phyloP scores from a whole-genome alignment of 83 land plant species.

The Thuja plicata region DNA sequence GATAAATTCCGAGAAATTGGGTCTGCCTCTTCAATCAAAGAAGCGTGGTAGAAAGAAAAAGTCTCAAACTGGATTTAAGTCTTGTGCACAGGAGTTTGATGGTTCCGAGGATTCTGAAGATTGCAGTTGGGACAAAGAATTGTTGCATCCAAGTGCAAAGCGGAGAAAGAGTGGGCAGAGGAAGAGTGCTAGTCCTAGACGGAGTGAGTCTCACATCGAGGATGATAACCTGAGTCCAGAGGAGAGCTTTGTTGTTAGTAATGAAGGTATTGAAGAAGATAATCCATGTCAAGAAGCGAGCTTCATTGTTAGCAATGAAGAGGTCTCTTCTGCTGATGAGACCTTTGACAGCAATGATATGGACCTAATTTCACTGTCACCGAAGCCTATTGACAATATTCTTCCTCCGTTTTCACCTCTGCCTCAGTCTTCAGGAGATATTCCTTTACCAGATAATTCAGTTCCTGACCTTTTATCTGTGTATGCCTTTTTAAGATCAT shows the following conservation, averaged over 20 bases:
- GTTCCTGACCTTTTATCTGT: conserved; percentile 65
- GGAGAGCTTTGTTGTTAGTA: background rate
- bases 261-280: background rate
- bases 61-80: conserved; percentile 19
- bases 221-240: background rate
- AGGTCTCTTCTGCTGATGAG: background rate
- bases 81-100: conserved; percentile 8
- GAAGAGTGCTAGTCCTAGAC: background rate
- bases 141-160: background rate
- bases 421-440: conserved; percentile 64
- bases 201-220: background rate
- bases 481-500: conserved; percentile 66
- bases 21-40: too few relatives aligned
- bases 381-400: background rate
- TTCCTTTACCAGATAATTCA: conserved; percentile 54
- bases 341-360: background rate
- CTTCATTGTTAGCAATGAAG: background rate
- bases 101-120: conserved; percentile 7
- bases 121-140: background rate
- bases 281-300: background rate
- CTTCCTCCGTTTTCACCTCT: conserved; percentile 35
- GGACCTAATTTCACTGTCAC: background rate
- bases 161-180: background rate
- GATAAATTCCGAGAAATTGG: background rate
- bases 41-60: background rate